Evolutionary conservation across 345 rosid genomes (phyloP), one percentile per base, ranked within the genome.

Genomic region (Brassica juncea): DNA sequence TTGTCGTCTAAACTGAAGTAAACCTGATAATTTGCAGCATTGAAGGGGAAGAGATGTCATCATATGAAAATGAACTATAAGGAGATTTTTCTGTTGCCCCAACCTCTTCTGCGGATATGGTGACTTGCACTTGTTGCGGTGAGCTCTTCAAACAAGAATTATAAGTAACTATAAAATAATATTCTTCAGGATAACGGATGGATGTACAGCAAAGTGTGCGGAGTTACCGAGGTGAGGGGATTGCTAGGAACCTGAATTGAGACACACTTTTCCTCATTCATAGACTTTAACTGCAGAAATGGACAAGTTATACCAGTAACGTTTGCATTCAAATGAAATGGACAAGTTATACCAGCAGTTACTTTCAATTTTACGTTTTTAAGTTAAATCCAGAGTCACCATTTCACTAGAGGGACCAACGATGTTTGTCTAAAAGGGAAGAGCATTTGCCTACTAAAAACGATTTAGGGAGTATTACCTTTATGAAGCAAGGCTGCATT

Each of bases 11-110:
- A 71, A 81, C 47, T 60, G 69, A 74, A 14, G 61, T 86, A 90
- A 34, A 96, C 99, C 97, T 85, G 77, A 89, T 87, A 76, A 96
- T 87, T 79, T 87, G 90, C 78, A 95, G 82, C 71, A 85, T 74
- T 2, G 94, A 85, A 16, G 97, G 86, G 62, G 96, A 88, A 79
- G 97, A 85, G 84, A 89, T 81, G 79, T 85, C 88, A 79, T 87
- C 81, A 76, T 85, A 88, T 3, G 89, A 82, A 84, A 87, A 88
- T 65, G 90, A 88, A 78, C 87, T 86, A 76, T 93, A 93, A 8
- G 92, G 90, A 77, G 97, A 89, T 80, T 88, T 90, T 82, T 93
- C 99, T 80, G 83, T 89, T 34, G 88, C 87, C 73, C 97, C 97
- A 88, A 87, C 82, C 85, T 92, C 99, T 86, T 92, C 98, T 8